Base-by-base conservation (phyloP, 2,329 filamentous ascomycete species). In the Ophiostoma tasmaniense region DNA sequence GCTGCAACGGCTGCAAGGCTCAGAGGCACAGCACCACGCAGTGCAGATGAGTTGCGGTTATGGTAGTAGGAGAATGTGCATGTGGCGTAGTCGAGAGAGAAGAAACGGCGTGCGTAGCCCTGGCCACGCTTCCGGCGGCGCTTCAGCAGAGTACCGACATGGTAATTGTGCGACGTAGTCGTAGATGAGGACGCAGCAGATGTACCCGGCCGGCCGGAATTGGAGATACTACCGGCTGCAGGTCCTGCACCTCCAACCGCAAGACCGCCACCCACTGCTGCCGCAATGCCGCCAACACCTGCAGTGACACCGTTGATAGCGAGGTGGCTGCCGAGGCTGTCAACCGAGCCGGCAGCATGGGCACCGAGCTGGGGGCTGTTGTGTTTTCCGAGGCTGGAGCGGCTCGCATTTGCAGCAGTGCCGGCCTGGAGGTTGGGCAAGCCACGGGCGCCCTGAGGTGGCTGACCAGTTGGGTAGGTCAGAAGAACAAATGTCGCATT, bases 51-150 rank as follows among this genome's bases (percentile, higher is more conserved):
- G 76, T 96, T 94, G 64, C 92, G 90, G 77, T 94, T 95, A 76
- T 96, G 91, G 77, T 97, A 99, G 80, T 99, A 99, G 0, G 95
- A 98, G 39, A 99, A 82, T 0, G 95, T 98, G 71, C 91, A 96
- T 0, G 94, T 93, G 3, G 90, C 93, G 76, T 93, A 98, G 78
- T 99, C 95, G 68, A 99, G 83, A 0, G 94, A 97, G 80, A 99
- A 99, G 83, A 95, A 99, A 50, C 95, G 87, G 69, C 92, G 87
- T 6, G 95, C 95, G 78, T 93, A 96, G 61, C 94, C 94, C 78
- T 98, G 95, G 64, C 93, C 93, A 80, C 91, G 90, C 85, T 97
- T 98, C 70, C 95, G 87, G 73, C 93, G 87, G 75, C 95, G 89
- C 83, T 99, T 99, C 73, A 93, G 88, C 71, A 99, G 80, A 6